Evolutionary conservation across 83 land plant genomes (phyloP).

Genomic region (Larix sibirica): DNA sequence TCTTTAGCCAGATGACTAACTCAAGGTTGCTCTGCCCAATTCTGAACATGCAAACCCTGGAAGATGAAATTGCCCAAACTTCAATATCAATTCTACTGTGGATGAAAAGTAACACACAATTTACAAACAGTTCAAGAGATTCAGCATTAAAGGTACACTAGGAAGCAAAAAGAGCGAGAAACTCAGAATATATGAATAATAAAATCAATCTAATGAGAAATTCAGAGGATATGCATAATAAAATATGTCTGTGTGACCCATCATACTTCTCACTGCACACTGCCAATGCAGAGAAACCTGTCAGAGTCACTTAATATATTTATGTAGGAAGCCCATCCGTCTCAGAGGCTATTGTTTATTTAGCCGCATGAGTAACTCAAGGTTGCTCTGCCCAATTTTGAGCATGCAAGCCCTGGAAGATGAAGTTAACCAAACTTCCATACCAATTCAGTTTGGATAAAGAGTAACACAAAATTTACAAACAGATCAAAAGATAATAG

Average conservation of each 20-base stretch:
- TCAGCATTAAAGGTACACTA: no score
- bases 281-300: constrained; percentile 88
- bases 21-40: no score
- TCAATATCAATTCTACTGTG: no score
- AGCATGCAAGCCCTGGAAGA: neutral
- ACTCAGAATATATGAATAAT: neutral
- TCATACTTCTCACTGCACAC: constrained; percentile 86
- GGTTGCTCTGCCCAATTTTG: neutral
- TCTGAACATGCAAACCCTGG: no score
- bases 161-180: neutral
- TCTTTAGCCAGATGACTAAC: neutral
- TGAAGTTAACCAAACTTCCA: neutral
- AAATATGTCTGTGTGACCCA: neutral
- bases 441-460: neutral
- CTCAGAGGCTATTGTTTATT: neutral
- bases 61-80: no score
- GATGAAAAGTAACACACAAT: no score
- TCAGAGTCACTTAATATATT: constrained; percentile 38
- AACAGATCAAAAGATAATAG: no score
- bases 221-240: no score
- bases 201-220: no score
- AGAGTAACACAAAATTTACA: neutral
- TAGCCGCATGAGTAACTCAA: neutral
- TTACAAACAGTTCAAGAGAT: no score
- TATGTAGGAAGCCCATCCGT: constrained; percentile 1